These are phyloP conservation scores for Hymenoscyphus occultus DNA, from an alignment of 2,329 filamentous ascomycete species.

Conservation along the genomic window DNA sequence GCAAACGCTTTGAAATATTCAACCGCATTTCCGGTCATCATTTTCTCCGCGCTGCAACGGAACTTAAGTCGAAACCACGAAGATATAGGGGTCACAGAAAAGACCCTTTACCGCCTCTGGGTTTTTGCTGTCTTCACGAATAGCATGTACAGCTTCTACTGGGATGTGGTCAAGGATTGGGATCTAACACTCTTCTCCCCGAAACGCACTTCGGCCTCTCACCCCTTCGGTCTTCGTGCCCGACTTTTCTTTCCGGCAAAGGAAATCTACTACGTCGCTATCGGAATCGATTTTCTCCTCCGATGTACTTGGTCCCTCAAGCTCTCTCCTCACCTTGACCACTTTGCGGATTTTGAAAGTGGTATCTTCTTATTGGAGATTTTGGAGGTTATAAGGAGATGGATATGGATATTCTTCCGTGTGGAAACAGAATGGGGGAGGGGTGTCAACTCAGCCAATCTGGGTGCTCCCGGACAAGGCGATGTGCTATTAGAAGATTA, in stretches of 20 bases:
- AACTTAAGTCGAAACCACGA: constrained; percentile 45
- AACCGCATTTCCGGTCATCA: constrained; percentile 89
- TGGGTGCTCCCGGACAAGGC: constrained; percentile 57
- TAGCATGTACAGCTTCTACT: constrained; percentile 95
- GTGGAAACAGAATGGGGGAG: constrained; percentile 90
- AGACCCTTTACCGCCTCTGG: constrained; percentile 57
- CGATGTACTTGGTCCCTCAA: constrained; percentile 91
- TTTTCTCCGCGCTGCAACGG: constrained; percentile 72
- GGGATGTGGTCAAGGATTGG: constrained; percentile 97
- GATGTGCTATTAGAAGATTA: constrained; percentile 76
- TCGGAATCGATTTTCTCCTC: constrained; percentile 74
- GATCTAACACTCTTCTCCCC: constrained; percentile 79
- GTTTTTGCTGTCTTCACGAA: constrained; percentile 74
- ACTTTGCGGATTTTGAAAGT: constrained; percentile 81
- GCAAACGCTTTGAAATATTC: constrained; percentile 94
- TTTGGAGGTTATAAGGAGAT: constrained; percentile 81
- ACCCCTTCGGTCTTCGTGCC: constrained; percentile 75
- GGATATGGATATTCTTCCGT: constrained; percentile 96
- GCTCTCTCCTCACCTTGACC: constrained; percentile 76
- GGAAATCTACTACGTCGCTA: constrained; percentile 77
- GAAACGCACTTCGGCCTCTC: constrained; percentile 48
- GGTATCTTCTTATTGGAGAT: constrained; percentile 86
- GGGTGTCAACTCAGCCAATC: constrained; percentile 38
- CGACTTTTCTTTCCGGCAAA: constrained; percentile 70
- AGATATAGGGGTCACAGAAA: constrained; percentile 40